Evolutionary conservation across 805 yeast genomes (phyloP).

Genomic region (Kazachstania kunashirensis): DNA sequence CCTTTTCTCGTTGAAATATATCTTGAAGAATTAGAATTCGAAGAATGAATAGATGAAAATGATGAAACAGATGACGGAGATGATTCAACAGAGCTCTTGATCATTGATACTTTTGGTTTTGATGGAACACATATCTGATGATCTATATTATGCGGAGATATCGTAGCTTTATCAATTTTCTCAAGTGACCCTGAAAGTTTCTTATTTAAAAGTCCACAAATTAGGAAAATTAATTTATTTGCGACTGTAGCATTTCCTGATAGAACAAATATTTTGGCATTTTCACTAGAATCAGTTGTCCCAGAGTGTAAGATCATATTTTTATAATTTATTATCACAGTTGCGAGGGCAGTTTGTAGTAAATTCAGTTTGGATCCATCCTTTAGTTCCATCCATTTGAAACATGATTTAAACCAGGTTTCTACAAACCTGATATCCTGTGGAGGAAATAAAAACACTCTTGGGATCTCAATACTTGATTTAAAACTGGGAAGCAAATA

Average conservation of each 20-base stretch:
- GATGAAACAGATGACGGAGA: conserved; percentile 5
- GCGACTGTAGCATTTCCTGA: conserved; percentile 54
- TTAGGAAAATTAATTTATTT: conserved; percentile 44
- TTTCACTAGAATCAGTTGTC: conserved; percentile 31
- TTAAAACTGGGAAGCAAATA: conserved; percentile 26
- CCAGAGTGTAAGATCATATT: conserved; percentile 12
- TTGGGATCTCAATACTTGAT: conserved; percentile 28
- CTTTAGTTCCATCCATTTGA: conserved; percentile 35
- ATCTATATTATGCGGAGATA: too few relatives aligned
- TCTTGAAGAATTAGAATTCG: conserved; percentile 4
- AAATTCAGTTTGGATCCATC: conserved; percentile 32
- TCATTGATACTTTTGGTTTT: too few relatives aligned
- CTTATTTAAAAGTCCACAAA: conserved; percentile 41
- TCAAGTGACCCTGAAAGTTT: too few relatives aligned
- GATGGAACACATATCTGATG: too few relatives aligned
- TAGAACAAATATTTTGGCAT: conserved; percentile 43
- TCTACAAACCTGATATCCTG: conserved; percentile 22
- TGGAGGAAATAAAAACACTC: conserved; percentile 30
- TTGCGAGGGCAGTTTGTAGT: conserved; percentile 23
- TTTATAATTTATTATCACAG: conserved; percentile 19
- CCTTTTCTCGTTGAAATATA: conserved; percentile 23
- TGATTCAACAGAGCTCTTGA: conserved; percentile 3
- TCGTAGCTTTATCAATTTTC: too few relatives aligned
- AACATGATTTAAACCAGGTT: conserved; percentile 34
- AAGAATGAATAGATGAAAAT: neutral